Percentiles rank a stretch among this genome's conserved stretches.
These are phyloP conservation scores for Irpex sp. DNA, from an alignment of 1,284 basidiomycete species.

Conservation along the genomic window DNA sequence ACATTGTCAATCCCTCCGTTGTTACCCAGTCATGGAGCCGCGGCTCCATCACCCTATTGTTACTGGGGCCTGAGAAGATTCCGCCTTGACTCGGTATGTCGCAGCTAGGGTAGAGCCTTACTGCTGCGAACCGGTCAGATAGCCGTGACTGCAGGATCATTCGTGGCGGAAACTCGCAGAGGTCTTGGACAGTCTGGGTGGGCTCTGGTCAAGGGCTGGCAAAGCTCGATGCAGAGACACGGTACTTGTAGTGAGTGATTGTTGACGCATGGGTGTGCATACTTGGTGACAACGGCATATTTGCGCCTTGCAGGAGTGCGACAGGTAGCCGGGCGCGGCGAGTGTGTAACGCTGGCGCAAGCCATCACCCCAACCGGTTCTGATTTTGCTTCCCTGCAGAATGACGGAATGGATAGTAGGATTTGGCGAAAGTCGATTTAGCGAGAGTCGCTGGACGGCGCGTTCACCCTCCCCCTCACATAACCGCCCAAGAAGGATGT, in stretches of 20 bases:
- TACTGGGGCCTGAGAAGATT: background rate
- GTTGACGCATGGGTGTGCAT: background rate
- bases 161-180: background rate
- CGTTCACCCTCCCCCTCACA: background rate
- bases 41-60: background rate
- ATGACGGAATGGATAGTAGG: slow-evolving; percentile 3
- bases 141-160: background rate
- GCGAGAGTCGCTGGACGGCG: background rate
- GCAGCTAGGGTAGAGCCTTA: background rate
- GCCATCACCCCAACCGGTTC: background rate
- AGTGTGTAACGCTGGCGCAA: background rate
- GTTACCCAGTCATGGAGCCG: background rate
- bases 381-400: background rate
- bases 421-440: background rate
- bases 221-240: background rate
- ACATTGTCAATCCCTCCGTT: background rate
- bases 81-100: background rate
- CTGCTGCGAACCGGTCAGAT: background rate
- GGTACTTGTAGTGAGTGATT: background rate
- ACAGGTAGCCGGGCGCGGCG: background rate
- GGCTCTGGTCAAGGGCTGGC: background rate
- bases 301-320: background rate
- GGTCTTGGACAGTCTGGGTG: background rate
- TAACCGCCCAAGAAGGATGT: background rate
- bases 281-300: background rate